Evolutionary conservation across 768 basidiomycete species (phyloP).

Genomic region (Dacryopinax spathularia): DNA sequence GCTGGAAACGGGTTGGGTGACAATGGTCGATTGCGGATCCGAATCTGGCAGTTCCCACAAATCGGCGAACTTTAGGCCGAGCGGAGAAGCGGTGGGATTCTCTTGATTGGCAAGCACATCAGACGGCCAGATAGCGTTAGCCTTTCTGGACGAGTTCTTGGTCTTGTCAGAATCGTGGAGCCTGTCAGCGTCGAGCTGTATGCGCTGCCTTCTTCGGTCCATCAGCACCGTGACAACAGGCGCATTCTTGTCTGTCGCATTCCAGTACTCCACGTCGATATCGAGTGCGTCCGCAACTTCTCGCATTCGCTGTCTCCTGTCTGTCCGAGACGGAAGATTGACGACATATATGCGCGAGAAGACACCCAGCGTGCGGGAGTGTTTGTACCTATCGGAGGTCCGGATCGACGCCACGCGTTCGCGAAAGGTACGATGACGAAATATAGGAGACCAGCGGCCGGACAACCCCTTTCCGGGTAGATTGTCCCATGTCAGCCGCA

Average conservation of each 20-base stretch:
- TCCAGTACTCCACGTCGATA: constrained; percentile 26
- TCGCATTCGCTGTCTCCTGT: constrained; percentile 48
- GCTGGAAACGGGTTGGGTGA: constrained; percentile 5
- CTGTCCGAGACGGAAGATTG: constrained; percentile 42
- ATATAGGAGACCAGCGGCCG: background rate
- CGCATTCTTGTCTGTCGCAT: background rate
- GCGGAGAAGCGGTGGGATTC: background rate
- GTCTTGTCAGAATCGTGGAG: background rate
- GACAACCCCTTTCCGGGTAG: background rate
- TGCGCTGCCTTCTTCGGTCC: background rate
- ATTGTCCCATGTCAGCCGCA: background rate
- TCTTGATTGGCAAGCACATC: background rate
- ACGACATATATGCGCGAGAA: constrained; percentile 35
- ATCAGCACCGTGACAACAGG: background rate
- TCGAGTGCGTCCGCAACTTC: constrained; percentile 32
- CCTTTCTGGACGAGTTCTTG: background rate
- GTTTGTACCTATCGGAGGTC: background rate
- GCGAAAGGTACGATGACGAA: background rate
- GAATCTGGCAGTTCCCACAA: background rate
- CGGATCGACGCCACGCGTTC: background rate
- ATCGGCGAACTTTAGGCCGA: background rate
- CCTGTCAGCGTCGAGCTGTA: background rate
- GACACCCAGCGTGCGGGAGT: background rate
- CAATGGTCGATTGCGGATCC: background rate
- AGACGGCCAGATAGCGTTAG: background rate